phyloP scores from a whole-genome alignment of 345 rosid genomes.

The Melastoma malabathricum region DNA sequence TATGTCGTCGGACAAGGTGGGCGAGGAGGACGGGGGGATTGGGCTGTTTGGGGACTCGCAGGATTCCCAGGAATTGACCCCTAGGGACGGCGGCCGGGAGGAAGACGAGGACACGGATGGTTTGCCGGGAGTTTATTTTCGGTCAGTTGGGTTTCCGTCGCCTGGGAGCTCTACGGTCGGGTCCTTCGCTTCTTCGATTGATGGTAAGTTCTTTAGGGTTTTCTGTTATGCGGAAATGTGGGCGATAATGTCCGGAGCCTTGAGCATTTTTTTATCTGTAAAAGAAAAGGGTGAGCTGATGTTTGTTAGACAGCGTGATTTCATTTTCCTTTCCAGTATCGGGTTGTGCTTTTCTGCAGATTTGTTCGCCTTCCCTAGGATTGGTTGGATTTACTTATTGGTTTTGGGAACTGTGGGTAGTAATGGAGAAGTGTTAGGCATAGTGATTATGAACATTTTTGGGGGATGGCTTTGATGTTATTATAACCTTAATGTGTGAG shows the following conservation, averaged over 20 bases:
- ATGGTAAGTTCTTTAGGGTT: conserved; percentile 28
- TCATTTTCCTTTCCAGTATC: not conserved
- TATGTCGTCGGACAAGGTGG: conserved; percentile 13
- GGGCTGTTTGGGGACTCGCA: conserved; percentile 47
- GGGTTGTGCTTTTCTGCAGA: not conserved
- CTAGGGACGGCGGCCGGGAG: conserved; percentile 20
- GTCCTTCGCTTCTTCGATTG: conserved; percentile 53
- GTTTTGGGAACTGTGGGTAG: no score
- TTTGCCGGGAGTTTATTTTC: conserved; percentile 35
- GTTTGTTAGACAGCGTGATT: not conserved
- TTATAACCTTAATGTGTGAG: no score
- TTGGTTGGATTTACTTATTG: no score
- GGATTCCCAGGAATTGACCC: conserved; percentile 25
- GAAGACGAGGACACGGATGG: conserved; percentile 17
- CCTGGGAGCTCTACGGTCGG: conserved; percentile 61
- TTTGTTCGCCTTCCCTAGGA: not conserved
- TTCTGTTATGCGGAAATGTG: not conserved
- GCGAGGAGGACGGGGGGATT: conserved; percentile 18
- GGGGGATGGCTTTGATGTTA: no score
- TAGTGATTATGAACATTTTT: no score
- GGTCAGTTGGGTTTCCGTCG: conserved; percentile 58
- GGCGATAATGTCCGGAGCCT: not conserved
- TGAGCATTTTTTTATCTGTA: not conserved
- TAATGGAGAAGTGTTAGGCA: no score
- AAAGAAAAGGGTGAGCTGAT: not conserved